Evolutionary conservation across 1,284 basidiomycete genomes (phyloP).

Genomic region (Trichosporon coremiiforme): DNA sequence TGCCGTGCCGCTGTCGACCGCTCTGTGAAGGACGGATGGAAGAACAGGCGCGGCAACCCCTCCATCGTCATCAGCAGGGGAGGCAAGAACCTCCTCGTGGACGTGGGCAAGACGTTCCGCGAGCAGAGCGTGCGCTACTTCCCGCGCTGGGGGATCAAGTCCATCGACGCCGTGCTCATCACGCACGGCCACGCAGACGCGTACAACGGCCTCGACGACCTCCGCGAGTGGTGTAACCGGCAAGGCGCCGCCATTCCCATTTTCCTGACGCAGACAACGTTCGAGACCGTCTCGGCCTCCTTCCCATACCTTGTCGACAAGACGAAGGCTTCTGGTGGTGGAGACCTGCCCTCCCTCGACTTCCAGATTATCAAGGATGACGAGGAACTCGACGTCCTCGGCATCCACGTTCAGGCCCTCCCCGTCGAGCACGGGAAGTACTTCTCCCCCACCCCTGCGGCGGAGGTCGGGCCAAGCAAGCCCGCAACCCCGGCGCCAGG

Average conservation of each 20-base stretch:
- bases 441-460: constrained; percentile 25
- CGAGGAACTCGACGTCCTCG: constrained; percentile 43
- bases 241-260: constrained; percentile 49
- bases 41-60: constrained; percentile 55
- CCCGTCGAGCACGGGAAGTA: constrained; percentile 43
- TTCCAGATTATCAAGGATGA: constrained; percentile 51
- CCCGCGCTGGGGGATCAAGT: constrained; percentile 52
- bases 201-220: constrained; percentile 49
- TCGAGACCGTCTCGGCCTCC: constrained; percentile 45
- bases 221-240: constrained; percentile 53
- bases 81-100: constrained; percentile 54
- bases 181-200: constrained; percentile 57
- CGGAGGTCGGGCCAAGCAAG: constrained; percentile 18
- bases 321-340: constrained; percentile 56
- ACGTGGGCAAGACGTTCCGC: constrained; percentile 58
- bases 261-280: constrained; percentile 49
- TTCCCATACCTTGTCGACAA: constrained; percentile 57
- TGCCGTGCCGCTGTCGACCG: constrained; percentile 51
- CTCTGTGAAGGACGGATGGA: constrained; percentile 48
- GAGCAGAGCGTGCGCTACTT: constrained; percentile 53
- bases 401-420: constrained; percentile 44
- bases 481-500: constrained; percentile 14
- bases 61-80: constrained; percentile 42
- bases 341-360: constrained; percentile 52
- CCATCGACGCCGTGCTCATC: constrained; percentile 57